Conservation (phyloP, 345 rosid genomes). For the Salix koriyanagi region DNA sequence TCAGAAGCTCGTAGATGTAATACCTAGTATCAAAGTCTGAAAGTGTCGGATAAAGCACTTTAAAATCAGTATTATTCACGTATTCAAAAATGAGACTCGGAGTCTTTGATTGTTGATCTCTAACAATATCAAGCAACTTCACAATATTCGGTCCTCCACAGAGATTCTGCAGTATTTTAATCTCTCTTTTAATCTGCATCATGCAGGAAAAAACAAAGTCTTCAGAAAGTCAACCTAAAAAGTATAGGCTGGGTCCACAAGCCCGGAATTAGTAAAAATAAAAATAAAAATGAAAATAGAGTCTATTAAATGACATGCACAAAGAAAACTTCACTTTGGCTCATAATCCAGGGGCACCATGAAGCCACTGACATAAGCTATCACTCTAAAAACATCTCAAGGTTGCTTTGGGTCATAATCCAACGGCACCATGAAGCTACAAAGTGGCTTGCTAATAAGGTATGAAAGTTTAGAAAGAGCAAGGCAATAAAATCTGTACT, state of each 20-base stretch:
- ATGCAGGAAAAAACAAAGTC: not conserved
- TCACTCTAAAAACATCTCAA: not conserved
- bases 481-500: not conserved
- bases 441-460: not conserved
- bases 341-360: not conserved
- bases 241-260: not conserved
- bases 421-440: not conserved
- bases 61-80: conserved; percentile 88
- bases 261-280: not conserved
- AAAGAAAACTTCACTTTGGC: not conserved
- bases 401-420: not conserved
- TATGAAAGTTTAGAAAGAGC: not conserved
- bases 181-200: conserved; percentile 94
- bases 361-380: not conserved
- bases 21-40: conserved; percentile 84
- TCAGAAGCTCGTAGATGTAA: conserved; percentile 81
- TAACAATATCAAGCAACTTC: conserved; percentile 88
- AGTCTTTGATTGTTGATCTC: conserved; percentile 95
- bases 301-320: not conserved
- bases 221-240: not conserved
- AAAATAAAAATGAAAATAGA: not conserved
- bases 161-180: conserved; percentile 92
- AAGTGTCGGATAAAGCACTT: conserved; percentile 88
- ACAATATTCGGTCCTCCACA: conserved; percentile 96
- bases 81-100: conserved; percentile 92